These are phyloP conservation scores for Exophiala viscosa DNA, from an alignment of 2,329 filamentous ascomycete genomes.

Conservation along the genomic window DNA sequence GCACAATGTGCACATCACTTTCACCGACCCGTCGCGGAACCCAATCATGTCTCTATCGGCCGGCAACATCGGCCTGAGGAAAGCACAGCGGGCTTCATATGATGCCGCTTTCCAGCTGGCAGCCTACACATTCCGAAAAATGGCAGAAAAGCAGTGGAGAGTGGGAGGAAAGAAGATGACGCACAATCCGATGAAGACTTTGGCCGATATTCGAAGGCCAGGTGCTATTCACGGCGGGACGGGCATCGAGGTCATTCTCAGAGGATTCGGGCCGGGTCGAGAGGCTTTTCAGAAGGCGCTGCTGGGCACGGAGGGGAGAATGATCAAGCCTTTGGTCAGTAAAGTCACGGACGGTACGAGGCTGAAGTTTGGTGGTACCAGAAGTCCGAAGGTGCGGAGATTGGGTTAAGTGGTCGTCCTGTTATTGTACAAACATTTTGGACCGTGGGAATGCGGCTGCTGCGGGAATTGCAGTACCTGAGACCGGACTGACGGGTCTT, in stretches of 20 bases:
- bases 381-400: conserved; percentile 79
- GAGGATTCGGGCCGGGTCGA: conserved; percentile 81
- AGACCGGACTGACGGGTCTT: too few relatives aligned
- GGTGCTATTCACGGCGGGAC: conserved; percentile 65
- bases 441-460: too few relatives aligned
- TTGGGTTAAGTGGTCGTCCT: conserved; percentile 49
- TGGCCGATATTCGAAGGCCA: conserved; percentile 77
- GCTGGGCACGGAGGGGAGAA: conserved; percentile 76
- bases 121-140: conserved; percentile 75
- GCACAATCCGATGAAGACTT: conserved; percentile 60
- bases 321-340: conserved; percentile 69
- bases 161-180: conserved; percentile 66
- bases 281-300: conserved; percentile 89
- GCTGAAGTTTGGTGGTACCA: conserved; percentile 92
- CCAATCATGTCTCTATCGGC: conserved; percentile 75
- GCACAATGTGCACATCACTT: conserved; percentile 93
- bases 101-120: conserved; percentile 90
- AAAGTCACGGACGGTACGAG: conserved; percentile 81
- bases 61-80: conserved; percentile 89
- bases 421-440: background rate
- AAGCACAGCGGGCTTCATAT: conserved; percentile 74
- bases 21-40: conserved; percentile 75
- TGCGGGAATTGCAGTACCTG: background rate
- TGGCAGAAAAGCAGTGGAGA: conserved; percentile 77
- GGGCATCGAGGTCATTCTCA: conserved; percentile 72